These are phyloP conservation scores for Hevea brasiliensis DNA, from an alignment of 345 rosid species.

Conservation along the genomic window DNA sequence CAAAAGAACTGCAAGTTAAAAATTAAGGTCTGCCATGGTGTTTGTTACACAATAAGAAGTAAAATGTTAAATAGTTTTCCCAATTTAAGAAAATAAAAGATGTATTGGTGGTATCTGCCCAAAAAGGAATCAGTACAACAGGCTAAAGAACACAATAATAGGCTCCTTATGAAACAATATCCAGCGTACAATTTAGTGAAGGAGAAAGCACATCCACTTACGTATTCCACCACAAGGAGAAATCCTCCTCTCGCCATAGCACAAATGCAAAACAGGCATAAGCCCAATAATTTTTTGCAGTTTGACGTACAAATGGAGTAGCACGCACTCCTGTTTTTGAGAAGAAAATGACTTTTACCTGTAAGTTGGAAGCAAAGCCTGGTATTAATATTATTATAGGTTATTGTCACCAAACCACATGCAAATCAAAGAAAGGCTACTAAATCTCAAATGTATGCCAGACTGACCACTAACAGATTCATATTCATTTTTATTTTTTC, in stretches of 20 bases:
- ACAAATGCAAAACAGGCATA: conserved; percentile 75
- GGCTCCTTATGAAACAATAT: neutral
- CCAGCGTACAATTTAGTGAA: neutral
- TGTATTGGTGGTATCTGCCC: neutral
- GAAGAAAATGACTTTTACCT: conserved; percentile 92
- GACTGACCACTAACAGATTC: neutral
- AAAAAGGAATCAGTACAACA: neutral
- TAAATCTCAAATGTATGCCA: neutral
- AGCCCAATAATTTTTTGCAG: conserved; percentile 70
- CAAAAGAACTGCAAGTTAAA: neutral
- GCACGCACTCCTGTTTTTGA: conserved; percentile 95
- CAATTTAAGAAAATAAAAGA: neutral
- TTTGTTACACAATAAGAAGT: neutral
- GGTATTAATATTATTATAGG: conserved; percentile 13
- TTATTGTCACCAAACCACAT: neutral
- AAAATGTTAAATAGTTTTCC: neutral
- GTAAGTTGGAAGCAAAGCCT: conserved; percentile 21
- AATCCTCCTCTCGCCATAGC: conserved; percentile 89
- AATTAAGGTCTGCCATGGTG: conserved; percentile 21
- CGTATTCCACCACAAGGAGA: conserved; percentile 93
- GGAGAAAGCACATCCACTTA: conserved; percentile 43
- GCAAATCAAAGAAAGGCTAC: conserved; percentile 1
- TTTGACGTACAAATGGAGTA: conserved; percentile 71
- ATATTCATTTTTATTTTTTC: neutral
- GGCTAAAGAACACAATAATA: neutral